Evolutionary conservation across 2,329 filamentous ascomycete genomes (phyloP).

Genomic region (Penicillium sp.): DNA sequence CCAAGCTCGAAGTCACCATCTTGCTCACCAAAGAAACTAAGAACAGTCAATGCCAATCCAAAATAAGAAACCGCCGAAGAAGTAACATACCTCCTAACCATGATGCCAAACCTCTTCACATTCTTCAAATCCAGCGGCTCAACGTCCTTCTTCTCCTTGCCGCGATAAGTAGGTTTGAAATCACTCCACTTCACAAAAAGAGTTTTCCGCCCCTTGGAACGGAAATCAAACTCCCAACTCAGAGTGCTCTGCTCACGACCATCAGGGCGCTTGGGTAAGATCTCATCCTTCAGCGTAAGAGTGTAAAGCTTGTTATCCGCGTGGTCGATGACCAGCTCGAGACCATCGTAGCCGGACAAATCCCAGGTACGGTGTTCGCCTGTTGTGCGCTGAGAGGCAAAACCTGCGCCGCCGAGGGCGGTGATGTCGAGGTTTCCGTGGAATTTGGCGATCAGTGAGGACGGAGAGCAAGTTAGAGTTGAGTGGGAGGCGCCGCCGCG

Average conservation of each 20-base stretch:
- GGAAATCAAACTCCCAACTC: conserved; percentile 73
- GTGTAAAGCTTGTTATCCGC: conserved; percentile 68
- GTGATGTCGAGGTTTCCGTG: conserved; percentile 69
- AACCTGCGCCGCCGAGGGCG: conserved; percentile 75
- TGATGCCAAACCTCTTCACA: conserved; percentile 68
- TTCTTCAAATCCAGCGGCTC: conserved; percentile 57
- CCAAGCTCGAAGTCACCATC: conserved; percentile 64
- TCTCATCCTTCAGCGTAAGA: conserved; percentile 69
- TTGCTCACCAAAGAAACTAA: conserved; percentile 72
- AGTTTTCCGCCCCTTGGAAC: conserved; percentile 26
- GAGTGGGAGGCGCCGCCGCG: conserved; percentile 68
- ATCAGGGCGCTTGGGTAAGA: conserved; percentile 55
- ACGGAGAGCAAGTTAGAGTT: conserved; percentile 41
- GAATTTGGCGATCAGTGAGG: conserved; percentile 52
- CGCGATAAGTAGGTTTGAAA: conserved; percentile 72
- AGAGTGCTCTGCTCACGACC: conserved; percentile 70
- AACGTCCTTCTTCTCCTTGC: conserved; percentile 60
- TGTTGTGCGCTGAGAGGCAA: conserved; percentile 72
- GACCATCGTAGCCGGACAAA: conserved; percentile 60
- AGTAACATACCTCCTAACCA: conserved; percentile 70
- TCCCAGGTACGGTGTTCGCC: conserved; percentile 60
- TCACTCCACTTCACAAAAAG: conserved; percentile 63
- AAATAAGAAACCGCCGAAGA: not conserved
- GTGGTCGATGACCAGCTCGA: conserved; percentile 53
- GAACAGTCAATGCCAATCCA: not conserved